A percentile compares a stretch with the other conserved stretches of the same genome.
Conservation (phyloP, 2,329 filamentous ascomycete genomes). For the Biscogniauxia sp. region DNA sequence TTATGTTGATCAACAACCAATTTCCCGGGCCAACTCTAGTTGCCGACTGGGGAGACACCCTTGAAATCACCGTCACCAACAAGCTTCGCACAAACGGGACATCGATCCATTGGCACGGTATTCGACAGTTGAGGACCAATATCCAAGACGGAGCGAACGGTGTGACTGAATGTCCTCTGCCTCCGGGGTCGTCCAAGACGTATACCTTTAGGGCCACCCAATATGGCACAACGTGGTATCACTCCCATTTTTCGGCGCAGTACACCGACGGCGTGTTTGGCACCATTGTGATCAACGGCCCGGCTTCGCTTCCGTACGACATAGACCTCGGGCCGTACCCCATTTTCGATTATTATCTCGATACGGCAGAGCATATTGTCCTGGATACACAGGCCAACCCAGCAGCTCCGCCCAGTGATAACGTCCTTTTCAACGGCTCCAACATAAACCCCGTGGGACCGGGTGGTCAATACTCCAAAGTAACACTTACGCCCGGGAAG, state of each 20-base stretch:
- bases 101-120: constrained; percentile 40
- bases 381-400: constrained; percentile 14
- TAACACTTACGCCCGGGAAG: constrained; percentile 39
- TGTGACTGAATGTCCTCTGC: constrained; percentile 36
- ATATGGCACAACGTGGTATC: constrained; percentile 35
- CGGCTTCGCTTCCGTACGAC: constrained; percentile 42
- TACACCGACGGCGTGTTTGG: constrained; percentile 48
- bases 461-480: constrained; percentile 31
- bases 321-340: constrained; percentile 50
- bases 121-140: constrained; percentile 36
- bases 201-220: constrained; percentile 24
- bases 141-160: constrained; percentile 38
- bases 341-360: constrained; percentile 53
- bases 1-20: constrained; percentile 62
- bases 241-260: constrained; percentile 44
- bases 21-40: constrained; percentile 67
- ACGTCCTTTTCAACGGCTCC: constrained; percentile 44
- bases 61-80: constrained; percentile 68
- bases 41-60: constrained; percentile 61
- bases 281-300: constrained; percentile 45
- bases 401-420: constrained; percentile 30
- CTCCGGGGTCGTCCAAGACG: constrained; percentile 19
- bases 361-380: constrained; percentile 29
- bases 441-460: constrained; percentile 30
- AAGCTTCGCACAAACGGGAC: constrained; percentile 49